Conservation (phyloP, 1,284 basidiomycete genomes). For the Mycena citricolor region DNA sequence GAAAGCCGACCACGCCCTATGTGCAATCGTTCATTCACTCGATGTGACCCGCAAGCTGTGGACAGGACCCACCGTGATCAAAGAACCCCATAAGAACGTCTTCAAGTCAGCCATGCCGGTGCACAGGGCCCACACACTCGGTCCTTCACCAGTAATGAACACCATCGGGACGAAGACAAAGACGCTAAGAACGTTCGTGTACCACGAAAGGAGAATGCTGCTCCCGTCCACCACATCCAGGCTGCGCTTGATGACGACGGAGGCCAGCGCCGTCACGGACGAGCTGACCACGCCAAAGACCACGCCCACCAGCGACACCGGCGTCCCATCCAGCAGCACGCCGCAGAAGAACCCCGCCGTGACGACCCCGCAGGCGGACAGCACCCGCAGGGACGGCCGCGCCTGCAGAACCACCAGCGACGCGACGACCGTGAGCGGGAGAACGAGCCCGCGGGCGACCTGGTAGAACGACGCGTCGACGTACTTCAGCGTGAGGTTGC, state of each 20-base stretch:
- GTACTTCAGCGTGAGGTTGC: slow-evolving; percentile 88
- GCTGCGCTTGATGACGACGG: slow-evolving; percentile 82
- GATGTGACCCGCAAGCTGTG: no score
- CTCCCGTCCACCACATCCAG: slow-evolving; percentile 74
- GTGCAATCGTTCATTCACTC: no score
- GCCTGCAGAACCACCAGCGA: slow-evolving; percentile 71
- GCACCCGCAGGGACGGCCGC: slow-evolving; percentile 67
- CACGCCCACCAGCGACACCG: slow-evolving; percentile 63
- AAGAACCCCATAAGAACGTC: slow-evolving; percentile 77
- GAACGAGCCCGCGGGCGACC: slow-evolving; percentile 79
- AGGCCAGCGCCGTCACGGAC: slow-evolving; percentile 75
- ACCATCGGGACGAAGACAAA: slow-evolving; percentile 65
- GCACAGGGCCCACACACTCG: slow-evolving; percentile 57
- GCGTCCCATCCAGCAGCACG: slow-evolving; percentile 72
- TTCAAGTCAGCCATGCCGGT: slow-evolving; percentile 44
- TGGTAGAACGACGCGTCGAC: slow-evolving; percentile 92
- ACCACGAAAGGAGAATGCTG: slow-evolving; percentile 80
- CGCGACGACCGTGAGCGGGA: slow-evolving; percentile 82
- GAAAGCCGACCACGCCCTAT: slow-evolving; percentile 80
- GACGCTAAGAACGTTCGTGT: slow-evolving; percentile 76
- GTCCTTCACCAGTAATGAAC: slow-evolving; percentile 71
- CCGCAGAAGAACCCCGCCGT: slow-evolving; percentile 85
- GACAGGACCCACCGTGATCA: slow-evolving; percentile 60
- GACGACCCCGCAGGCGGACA: slow-evolving; percentile 71
- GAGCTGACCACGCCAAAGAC: slow-evolving; percentile 76